phyloP scores from a whole-genome alignment of 345 rosid species.

The Melaleuca quinquenervia region DNA sequence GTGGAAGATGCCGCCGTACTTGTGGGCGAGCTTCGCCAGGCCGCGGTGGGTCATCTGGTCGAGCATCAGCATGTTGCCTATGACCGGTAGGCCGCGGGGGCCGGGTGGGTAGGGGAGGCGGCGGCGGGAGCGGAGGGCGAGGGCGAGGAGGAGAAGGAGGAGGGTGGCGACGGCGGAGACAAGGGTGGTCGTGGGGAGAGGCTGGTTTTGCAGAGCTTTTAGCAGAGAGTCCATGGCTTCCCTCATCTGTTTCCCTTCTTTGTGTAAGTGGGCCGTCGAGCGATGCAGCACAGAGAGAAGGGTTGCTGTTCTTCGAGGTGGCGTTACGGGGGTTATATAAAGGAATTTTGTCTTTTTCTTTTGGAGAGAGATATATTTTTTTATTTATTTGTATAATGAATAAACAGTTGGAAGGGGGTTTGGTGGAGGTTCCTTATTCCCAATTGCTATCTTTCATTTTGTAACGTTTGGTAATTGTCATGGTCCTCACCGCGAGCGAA shows the following conservation, averaged over 20 bases:
- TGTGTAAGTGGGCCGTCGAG: background rate
- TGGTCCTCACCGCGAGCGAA: background rate
- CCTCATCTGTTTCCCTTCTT: background rate
- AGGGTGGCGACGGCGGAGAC: slow-evolving; percentile 19
- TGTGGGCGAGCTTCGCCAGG: slow-evolving; percentile 43
- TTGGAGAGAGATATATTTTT: background rate
- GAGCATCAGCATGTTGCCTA: slow-evolving; percentile 86
- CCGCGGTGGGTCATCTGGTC: slow-evolving; percentile 94
- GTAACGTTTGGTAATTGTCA: background rate
- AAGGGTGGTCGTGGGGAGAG: background rate
- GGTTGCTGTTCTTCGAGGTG: background rate
- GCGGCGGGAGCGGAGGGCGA: slow-evolving; percentile 21
- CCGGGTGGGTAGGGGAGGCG: slow-evolving; percentile 72
- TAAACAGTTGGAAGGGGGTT: background rate
- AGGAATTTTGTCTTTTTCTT: background rate
- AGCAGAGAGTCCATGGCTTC: background rate
- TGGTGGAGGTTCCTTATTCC: background rate
- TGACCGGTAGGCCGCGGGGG: slow-evolving; percentile 70
- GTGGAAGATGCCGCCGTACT: slow-evolving; percentile 79
- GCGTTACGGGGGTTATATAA: background rate
- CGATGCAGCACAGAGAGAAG: background rate
- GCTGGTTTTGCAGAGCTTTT: background rate
- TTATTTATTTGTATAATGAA: background rate
- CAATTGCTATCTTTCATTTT: background rate
- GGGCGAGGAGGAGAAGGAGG: slow-evolving; percentile 25